Conservation (phyloP, 108 stramenopile species). For the Nitzschia palea region DNA sequence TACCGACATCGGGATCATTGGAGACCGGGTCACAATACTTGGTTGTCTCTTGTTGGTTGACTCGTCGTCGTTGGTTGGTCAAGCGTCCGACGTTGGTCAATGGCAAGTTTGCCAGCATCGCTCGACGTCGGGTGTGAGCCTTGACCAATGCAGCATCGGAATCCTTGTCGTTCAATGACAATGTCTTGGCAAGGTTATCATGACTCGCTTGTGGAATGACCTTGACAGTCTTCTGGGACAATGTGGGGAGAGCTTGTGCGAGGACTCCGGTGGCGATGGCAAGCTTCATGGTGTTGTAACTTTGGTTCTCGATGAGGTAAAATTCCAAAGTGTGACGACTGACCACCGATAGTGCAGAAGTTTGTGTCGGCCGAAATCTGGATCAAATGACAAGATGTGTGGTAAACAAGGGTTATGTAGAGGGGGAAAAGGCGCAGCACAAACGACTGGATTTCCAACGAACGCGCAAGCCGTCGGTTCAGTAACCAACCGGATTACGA, state of each 20-base stretch:
- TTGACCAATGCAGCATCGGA: neutral
- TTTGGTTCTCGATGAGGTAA: no score
- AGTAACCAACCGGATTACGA: no score
- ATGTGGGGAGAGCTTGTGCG: neutral
- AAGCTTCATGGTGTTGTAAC: conserved; percentile 12
- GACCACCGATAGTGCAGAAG: no score
- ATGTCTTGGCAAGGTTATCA: neutral
- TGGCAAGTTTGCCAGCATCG: neutral
- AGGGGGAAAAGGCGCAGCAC: no score
- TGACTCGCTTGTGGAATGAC: neutral
- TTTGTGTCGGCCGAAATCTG: no score
- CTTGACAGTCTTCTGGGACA: neutral
- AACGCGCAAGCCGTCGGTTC: no score
- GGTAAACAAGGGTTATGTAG: no score
- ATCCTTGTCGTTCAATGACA: neutral
- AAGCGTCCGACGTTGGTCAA: neutral
- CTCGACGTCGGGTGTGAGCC: neutral
- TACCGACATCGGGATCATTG: neutral
- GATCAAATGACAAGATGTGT: no score
- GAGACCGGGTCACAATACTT: conserved; percentile 2
- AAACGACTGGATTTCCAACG: no score
- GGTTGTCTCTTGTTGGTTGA: no score
- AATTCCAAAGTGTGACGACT: no score
- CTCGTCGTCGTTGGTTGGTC: neutral
- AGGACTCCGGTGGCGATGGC: neutral